A percentile compares a stretch with the other conserved stretches of the same genome.
Conservation (phyloP, 2,329 filamentous ascomycete genomes). For the Aspergillus costaricaensis region DNA sequence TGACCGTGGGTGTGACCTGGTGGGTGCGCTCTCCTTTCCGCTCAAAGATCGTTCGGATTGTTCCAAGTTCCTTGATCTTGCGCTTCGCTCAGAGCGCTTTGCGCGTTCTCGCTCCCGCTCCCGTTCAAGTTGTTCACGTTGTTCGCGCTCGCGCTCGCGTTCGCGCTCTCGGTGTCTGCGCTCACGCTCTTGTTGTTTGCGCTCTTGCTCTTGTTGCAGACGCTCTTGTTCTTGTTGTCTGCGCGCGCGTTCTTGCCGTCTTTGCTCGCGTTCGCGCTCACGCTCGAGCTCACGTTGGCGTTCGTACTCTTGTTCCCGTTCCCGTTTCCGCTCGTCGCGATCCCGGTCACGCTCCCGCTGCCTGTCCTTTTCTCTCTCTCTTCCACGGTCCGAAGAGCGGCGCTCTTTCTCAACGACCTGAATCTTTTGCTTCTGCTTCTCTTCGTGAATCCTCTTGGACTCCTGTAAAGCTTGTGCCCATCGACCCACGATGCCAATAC, state of each 20-base stretch:
- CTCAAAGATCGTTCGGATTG: background rate
- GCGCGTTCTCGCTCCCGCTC: constrained; percentile 10
- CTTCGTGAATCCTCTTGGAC: constrained; percentile 38
- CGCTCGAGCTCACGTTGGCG: background rate
- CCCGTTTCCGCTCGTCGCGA: background rate
- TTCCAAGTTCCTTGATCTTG: background rate
- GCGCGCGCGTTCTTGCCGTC: background rate
- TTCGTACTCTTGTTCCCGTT: background rate
- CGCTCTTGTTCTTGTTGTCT: background rate
- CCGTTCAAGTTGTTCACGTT: constrained; percentile 2
- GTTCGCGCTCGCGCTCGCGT: background rate
- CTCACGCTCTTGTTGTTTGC: background rate
- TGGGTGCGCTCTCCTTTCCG: constrained; percentile 10
- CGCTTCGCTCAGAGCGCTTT: constrained; percentile 8
- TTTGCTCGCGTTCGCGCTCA: background rate
- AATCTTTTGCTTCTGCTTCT: constrained; percentile 29
- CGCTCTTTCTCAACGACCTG: constrained; percentile 23
- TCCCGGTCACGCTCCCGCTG: constrained; percentile 1
- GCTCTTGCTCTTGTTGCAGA: background rate
- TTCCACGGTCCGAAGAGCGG: constrained; percentile 1
- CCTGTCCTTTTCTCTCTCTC: constrained; percentile 13
- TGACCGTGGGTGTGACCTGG: constrained; percentile 22
- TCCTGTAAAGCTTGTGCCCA: constrained; percentile 40
- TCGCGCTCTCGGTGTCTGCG: background rate
- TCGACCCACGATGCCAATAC: constrained; percentile 34